These are phyloP conservation scores for Kodamaea nitidulidarum DNA, from an alignment of 805 yeast species.

Conservation along the genomic window DNA sequence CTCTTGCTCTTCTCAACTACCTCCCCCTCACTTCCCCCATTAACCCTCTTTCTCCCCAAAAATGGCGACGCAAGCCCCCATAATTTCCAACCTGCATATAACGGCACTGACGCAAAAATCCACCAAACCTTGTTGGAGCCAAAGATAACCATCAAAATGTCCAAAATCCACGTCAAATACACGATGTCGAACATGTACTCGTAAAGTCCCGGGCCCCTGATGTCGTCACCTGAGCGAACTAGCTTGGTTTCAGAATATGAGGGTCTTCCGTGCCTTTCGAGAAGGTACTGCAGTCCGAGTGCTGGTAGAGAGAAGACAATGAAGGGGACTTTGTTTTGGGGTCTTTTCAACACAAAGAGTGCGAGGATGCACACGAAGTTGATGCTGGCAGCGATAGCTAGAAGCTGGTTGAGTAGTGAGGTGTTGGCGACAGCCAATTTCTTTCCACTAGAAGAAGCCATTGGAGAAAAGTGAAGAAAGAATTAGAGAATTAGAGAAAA, in stretches of 20 bases:
- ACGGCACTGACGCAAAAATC: constrained; percentile 49
- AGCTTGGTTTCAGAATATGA: constrained; percentile 43
- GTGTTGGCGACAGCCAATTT: constrained; percentile 45
- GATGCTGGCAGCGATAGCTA: constrained; percentile 34
- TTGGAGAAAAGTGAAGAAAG: constrained; percentile 16
- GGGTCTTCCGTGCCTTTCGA: constrained; percentile 65
- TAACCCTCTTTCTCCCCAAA: constrained; percentile 9
- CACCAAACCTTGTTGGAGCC: constrained; percentile 64
- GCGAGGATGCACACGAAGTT: constrained; percentile 29
- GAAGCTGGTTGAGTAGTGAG: constrained; percentile 36
- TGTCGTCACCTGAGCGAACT: constrained; percentile 55
- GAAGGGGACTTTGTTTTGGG: constrained; percentile 40
- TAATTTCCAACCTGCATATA: constrained; percentile 46
- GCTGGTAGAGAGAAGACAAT: constrained; percentile 34
- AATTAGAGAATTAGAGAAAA: too few relatives aligned
- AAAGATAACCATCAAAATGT: constrained; percentile 47
- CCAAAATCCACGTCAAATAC: constrained; percentile 59
- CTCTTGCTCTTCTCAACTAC: constrained; percentile 21
- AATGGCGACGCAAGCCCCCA: constrained; percentile 30
- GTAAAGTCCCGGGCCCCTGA: constrained; percentile 58
- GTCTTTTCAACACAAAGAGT: constrained; percentile 38
- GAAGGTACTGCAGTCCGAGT: constrained; percentile 43
- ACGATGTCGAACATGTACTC: constrained; percentile 71
- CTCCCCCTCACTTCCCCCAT: background rate
- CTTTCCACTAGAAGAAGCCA: constrained; percentile 59